A percentile compares a stretch with the other conserved stretches of the same genome.
Evolutionary conservation across 345 rosid species (phyloP).

Genomic region (Cardamine resedifolia): DNA sequence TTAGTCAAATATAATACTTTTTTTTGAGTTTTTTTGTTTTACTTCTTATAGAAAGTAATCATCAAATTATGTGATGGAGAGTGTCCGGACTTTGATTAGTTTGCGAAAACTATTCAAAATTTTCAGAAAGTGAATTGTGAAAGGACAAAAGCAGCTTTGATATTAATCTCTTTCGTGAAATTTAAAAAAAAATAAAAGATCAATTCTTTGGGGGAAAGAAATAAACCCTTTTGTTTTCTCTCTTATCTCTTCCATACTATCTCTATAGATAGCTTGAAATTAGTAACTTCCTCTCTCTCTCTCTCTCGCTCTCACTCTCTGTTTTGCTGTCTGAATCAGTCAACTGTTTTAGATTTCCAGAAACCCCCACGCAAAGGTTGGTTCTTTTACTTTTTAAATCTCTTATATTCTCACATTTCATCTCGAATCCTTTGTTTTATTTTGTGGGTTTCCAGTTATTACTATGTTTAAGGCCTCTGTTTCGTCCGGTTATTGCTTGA

Average conservation of each 20-base stretch:
- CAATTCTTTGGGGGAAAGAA: not conserved
- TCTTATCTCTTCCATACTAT: not conserved
- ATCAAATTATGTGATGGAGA: conserved; percentile 6
- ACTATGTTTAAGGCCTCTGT: not conserved
- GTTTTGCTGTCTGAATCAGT: not conserved
- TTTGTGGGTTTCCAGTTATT: conserved; percentile 2
- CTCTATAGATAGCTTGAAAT: not conserved
- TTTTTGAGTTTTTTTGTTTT: not conserved
- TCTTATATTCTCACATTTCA: not conserved
- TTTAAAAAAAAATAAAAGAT: not conserved
- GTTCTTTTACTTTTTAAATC: conserved; percentile 4
- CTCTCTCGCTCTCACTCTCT: not conserved
- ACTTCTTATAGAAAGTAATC: not conserved
- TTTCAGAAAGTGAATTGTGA: conserved; percentile 14
- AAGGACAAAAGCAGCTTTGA: conserved; percentile 20
- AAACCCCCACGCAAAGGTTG: conserved; percentile 25
- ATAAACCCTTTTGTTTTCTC: not conserved
- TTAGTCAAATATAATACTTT: not conserved
- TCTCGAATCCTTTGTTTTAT: not conserved
- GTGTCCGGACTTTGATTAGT: conserved; percentile 8
- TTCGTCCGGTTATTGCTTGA: not conserved
- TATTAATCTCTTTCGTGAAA: conserved; percentile 8
- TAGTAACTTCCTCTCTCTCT: not conserved
- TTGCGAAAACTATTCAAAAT: conserved; percentile 8
- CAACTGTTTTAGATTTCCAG: conserved; percentile 24